Evolutionary conservation across 116 monocot genomes (phyloP).

Genomic region (Iris pallida): DNA sequence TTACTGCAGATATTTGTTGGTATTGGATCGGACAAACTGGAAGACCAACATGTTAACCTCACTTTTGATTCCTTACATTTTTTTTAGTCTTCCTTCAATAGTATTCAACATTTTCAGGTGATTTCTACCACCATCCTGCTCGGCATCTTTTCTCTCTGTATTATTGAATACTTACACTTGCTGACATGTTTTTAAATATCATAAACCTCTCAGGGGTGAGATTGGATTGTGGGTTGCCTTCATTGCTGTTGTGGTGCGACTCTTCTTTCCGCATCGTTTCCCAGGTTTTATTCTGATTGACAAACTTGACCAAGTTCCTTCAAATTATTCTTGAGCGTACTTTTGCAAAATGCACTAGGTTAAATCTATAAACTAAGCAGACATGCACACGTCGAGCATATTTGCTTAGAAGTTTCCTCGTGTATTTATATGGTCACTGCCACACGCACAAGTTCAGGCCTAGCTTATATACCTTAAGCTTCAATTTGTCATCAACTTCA

Average conservation of each 20-base stretch:
- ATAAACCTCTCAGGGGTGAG: conserved; percentile 27
- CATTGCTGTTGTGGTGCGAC: conserved; percentile 41
- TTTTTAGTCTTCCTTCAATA: conserved; percentile 36
- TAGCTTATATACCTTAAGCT: no score
- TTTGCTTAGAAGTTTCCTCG: no score
- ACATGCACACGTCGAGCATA: no score
- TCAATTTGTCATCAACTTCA: no score
- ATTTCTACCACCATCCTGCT: background rate
- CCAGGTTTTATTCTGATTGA: conserved; percentile 26
- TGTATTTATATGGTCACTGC: no score
- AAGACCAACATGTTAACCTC: conserved; percentile 53
- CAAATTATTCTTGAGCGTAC: no score
- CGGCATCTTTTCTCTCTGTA: background rate
- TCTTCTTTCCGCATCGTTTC: conserved; percentile 52
- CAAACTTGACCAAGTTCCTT: no score
- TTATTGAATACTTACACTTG: background rate
- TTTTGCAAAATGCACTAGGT: no score
- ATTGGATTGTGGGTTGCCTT: conserved; percentile 50
- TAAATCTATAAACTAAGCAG: no score
- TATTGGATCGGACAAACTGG: conserved; percentile 64
- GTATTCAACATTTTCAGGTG: conserved; percentile 43
- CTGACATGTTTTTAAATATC: background rate
- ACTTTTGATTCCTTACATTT: conserved; percentile 55
- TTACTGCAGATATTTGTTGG: conserved; percentile 42
- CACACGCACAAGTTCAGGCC: no score